Base-by-base conservation (phyloP, 805 yeast genomes). In the Middelhovenomyces tepae region DNA sequence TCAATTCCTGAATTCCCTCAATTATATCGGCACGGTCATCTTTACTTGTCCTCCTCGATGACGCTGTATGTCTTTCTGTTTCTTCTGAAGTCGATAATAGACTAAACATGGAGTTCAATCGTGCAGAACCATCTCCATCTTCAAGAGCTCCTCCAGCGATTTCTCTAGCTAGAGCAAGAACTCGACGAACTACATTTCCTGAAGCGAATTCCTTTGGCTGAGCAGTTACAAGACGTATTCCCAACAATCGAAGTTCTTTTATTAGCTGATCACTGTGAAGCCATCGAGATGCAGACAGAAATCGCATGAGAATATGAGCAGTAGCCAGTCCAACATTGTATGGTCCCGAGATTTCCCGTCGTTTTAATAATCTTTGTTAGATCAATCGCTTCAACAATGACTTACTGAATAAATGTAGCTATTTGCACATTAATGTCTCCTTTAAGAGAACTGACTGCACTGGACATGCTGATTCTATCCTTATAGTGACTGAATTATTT, bases 221-320 rank as follows among this genome's bases (percentile, higher is more conserved):
- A 3, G 96, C 94, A 16, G 68, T 71, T 4, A 51, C 55, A 30
- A 91, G 60, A 20, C 69, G 60, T 24, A 63, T 62, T 6, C 97
- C 98, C 13, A 87, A 72, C 35, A 66, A 64, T 47, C 93, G 74
- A 44, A 89, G 74, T 38, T 80, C 74, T 11, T 57, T 58, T 17
- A 89, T 77, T 41, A 89, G 65, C 40, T 82, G 85, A 38, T 73
- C 77, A 7, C 84, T 73, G 37, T 74, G 73, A 31, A 73, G 65
- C 97, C 97, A 91, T 53, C 95, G 67, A 1, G 91, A 83, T 8
- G 81, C 81, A 0, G 96, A 84, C 14, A 86, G 77, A 32, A 85
- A 91, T 54, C 95, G 71, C 73, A 84, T 79, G 41, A 91, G 58
- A 32, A 89, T 62, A 46, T 85, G 94, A 13, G 95, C 78, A 5